These are phyloP conservation scores for Capsella rubella DNA, from an alignment of 441 rosid genomes.

Conservation along the genomic window DNA sequence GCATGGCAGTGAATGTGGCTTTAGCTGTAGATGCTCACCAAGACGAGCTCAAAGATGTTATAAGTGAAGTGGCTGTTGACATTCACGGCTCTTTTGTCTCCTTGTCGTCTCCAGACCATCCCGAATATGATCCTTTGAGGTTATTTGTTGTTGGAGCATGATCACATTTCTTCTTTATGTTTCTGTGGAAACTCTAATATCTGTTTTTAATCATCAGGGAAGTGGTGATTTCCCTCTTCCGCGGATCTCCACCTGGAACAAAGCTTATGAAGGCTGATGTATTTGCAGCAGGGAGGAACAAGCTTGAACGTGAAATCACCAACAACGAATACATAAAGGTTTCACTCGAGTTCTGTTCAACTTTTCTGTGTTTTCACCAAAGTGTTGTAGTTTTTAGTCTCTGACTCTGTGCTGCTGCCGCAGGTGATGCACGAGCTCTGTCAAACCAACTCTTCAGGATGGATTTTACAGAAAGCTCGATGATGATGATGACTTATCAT, in stretches of 20 bases:
- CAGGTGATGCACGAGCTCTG: conserved; percentile 87
- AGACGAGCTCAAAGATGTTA: conserved; percentile 60
- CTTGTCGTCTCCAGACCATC: conserved; percentile 73
- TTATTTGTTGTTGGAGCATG: conserved; percentile 34
- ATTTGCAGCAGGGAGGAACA: conserved; percentile 53
- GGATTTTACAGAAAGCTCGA: conserved; percentile 63
- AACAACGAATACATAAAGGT: conserved; percentile 73
- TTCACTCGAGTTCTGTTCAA: conserved; percentile 21
- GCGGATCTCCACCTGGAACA: conserved; percentile 55
- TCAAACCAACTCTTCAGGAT: conserved; percentile 64
- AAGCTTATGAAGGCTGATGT: conserved; percentile 79
- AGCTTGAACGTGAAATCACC: conserved; percentile 54
- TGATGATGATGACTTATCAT: conserved; percentile 6
- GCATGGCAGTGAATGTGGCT: conserved; percentile 62
- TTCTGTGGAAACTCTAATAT: conserved; percentile 10
- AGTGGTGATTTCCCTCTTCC: conserved; percentile 67
- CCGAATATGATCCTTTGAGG: conserved; percentile 79
- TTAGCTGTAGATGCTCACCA: conserved; percentile 67
- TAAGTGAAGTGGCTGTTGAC: conserved; percentile 63
- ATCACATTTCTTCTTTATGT: conserved; percentile 7
- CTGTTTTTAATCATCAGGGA: conserved; percentile 50
- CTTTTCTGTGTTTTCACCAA: conserved; percentile 12
- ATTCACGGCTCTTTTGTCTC: conserved; percentile 69
- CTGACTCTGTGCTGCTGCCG: conserved; percentile 25
- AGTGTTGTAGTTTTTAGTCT: background rate